Evolutionary conservation across 2,329 filamentous ascomycete genomes (phyloP).

Genomic region (Plectosphaerella cucumerina): DNA sequence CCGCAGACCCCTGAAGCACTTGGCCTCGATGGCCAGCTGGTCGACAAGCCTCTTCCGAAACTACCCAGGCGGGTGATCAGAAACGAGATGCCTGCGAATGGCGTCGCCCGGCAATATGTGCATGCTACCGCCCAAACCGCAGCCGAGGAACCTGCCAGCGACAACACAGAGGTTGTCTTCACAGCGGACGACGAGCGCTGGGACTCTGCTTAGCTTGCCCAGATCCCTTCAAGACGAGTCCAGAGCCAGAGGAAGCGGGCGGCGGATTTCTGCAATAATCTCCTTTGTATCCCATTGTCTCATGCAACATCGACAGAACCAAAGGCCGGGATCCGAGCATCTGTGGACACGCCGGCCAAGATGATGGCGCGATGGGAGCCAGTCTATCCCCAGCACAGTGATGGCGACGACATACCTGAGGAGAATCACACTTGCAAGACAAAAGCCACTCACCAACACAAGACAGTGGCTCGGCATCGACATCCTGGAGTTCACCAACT

Average conservation of each 20-base stretch:
- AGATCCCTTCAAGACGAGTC: neutral
- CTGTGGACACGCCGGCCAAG: slow-evolving; percentile 9
- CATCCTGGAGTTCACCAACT: no score
- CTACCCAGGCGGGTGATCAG: no score
- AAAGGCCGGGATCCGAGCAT: neutral
- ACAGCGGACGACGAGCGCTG: neutral
- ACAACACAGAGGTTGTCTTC: neutral
- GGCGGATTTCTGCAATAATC: neutral
- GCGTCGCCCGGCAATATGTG: no score
- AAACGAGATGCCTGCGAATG: no score
- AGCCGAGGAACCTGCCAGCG: neutral
- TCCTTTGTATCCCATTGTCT: neutral
- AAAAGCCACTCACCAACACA: no score
- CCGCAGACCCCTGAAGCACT: no score
- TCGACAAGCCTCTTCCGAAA: no score
- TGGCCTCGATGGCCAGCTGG: no score
- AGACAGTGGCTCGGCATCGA: no score
- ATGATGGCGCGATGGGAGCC: slow-evolving; percentile 6
- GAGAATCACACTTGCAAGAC: no score
- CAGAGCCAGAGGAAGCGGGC: neutral
- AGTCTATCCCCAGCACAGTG: slow-evolving; percentile 5
- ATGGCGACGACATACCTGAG: neutral
- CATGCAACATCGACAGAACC: neutral
- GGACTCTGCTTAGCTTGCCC: slow-evolving; percentile 2
- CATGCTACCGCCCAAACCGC: no score